Evolutionary conservation across 169 alveolate genomes (phyloP), one percentile per base, ranked within the genome.

Genomic region (Cryptosporidium parvum): DNA sequence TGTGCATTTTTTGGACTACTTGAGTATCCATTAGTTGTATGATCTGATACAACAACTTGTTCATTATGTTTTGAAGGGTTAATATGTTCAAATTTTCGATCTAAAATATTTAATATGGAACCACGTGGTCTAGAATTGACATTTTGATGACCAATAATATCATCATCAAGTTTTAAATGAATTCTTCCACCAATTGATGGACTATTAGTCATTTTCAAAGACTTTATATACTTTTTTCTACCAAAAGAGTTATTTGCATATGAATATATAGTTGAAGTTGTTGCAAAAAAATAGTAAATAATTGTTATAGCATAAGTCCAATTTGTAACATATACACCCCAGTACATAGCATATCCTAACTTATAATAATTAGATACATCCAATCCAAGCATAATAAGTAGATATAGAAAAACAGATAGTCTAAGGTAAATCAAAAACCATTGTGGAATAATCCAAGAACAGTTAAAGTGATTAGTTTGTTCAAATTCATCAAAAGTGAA

Each of bases 371-470:
- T 59, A 39, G 73, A 23, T 1, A 80, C 56, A 45, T 80, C 89
- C 56, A 26, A 80, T 37, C 89, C 89, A 8, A 65, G 48, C 89
- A 80, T 65, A 62, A 42, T 23, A 29, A 80, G 59, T 31, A 80
- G 42, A 31, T 62, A 80, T n/a, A 80, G n/a, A 23, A 80, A 65
- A 26, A 65, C 51, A 12, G 18, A 31, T 45, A 62, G 18, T 29
- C 89, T 80, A 8, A 80, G 59, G 39, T 37, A 62, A 37, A 80
- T 59, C 23, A 80, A 80, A 61, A 42, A 39, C 89, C 89, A 80
- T 67, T 80, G 89, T 62, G 89, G 89, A 8, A 80, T 59, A 44
- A 80, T 42, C 89, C 89, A 80, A 14, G 89, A 80, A 80, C 80
- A 80, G 35, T 65, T 62, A 33, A 80, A 80, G 51, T 80, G 67